Evolutionary conservation across 108 stramenopile species (phyloP), one percentile per base, ranked within the genome.

Genomic region (Parietichytrium sp.): DNA sequence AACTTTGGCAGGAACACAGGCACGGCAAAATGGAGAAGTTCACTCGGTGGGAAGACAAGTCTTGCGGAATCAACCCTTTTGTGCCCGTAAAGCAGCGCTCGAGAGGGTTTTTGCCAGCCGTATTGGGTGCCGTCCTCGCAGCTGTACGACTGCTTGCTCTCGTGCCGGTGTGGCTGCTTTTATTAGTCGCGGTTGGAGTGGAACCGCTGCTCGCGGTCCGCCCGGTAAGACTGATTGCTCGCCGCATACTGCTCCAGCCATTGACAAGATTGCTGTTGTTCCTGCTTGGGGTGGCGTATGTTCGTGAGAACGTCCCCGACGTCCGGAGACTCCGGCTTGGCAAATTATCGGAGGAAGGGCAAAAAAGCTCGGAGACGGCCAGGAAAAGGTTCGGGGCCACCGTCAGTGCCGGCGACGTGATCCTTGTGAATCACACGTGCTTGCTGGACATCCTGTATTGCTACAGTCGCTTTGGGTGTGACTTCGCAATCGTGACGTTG

Each of bases 41-140:
- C 33, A 72, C 61, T 10, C 33, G 42, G 20, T 72, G 61, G 61
- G 61, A 72, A 42, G 61, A 72, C 61, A 72, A 72, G 61, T 72
- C 61, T n/a, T 45, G 45, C 61, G 61, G 61, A 23, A 72, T 72
- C 33, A 72, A 72, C 61, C 61, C 61, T n/a, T 72, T 72, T 42
- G 61, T 72, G 38, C 61, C 61, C n/a, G 23, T 45, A 33, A 6
- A 6, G 3, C 61, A 38, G 1, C 61, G 33, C n/a, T 6, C 29
- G 23, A 33, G 61, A 16, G 61, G 38, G 33, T 23, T 72, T 8
- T 42, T 42, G 10, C 0, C 23, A 42, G 61, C 61, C 6, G 42
- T 25, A 10, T 16, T 38, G 33, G 61, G 61, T 25, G 33, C 8
- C 29, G 8, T 72, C 20, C 61, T 72, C 15, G 61, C 61, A 6